phyloP scores from a whole-genome alignment of 352 stramenopile genomes.

The Globisporangium viniferum region DNA sequence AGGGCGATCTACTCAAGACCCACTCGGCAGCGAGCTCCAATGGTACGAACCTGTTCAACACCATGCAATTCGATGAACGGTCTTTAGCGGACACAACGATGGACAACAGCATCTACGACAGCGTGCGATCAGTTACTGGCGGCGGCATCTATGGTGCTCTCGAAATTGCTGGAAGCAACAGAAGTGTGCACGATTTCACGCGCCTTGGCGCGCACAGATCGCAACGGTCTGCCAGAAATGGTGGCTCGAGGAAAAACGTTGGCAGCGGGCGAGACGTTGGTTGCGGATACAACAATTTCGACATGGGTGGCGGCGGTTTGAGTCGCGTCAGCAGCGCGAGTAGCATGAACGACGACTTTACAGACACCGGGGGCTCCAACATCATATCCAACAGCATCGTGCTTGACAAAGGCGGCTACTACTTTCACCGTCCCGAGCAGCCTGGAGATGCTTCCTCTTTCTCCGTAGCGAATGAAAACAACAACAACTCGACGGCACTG shows the following conservation, averaged over 20 bases:
- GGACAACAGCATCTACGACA: conserved; percentile 31
- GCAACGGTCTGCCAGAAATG: conserved; percentile 28
- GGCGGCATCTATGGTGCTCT: conserved; percentile 7
- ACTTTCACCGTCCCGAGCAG: conserved; percentile 47
- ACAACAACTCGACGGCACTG: conserved; percentile 16
- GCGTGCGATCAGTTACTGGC: conserved; percentile 19
- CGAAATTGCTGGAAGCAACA: conserved; percentile 28
- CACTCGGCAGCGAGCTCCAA: conserved; percentile 21
- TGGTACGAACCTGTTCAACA: conserved; percentile 30
- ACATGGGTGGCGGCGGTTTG: conserved; percentile 27
- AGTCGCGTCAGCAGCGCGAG: conserved; percentile 48
- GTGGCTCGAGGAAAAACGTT: conserved; percentile 18
- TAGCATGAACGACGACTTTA: conserved; percentile 44
- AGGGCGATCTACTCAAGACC: conserved; percentile 9
- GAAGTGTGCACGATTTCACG: conserved; percentile 15
- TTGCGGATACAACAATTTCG: conserved; percentile 28
- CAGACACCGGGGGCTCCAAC: conserved; percentile 19
- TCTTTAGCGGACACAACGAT: conserved; percentile 29
- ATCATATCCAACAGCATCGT: conserved; percentile 62
- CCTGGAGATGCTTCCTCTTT: conserved; percentile 1
- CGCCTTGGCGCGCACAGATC: conserved; percentile 18
- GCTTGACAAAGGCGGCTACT: conserved; percentile 64
- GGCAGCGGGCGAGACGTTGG: conserved; percentile 26
- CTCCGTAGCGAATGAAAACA: background rate
- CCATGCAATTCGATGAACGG: conserved; percentile 49